phyloP scores from a whole-genome alignment of 2,329 filamentous ascomycete species.

The Microcyclospora tardicrescens region DNA sequence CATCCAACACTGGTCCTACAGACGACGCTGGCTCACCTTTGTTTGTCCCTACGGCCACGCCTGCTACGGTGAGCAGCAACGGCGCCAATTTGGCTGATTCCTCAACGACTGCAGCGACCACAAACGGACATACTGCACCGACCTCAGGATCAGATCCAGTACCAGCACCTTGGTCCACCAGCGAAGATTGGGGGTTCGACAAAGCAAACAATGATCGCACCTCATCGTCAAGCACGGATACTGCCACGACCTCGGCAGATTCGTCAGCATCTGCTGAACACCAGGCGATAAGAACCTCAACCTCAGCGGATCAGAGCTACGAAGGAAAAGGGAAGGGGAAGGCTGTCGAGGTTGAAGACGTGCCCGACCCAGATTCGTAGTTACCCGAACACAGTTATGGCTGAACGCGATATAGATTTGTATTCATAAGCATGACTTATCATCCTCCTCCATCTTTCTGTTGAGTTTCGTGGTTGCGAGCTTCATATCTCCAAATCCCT shows the following conservation, averaged over 20 bases:
- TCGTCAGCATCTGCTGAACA: background rate
- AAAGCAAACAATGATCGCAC: constrained; percentile 5
- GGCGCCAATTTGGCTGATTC: background rate
- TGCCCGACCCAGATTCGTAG: constrained; percentile 17
- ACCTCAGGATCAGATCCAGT: background rate
- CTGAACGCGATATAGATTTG: constrained; percentile 46
- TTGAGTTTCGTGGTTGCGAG: too few relatives aligned
- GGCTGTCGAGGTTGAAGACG: constrained; percentile 30
- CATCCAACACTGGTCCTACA: constrained; percentile 7
- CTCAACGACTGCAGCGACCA: constrained; percentile 1
- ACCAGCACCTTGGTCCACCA: background rate
- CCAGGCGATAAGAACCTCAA: background rate
- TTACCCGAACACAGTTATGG: constrained; percentile 16
- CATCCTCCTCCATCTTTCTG: too few relatives aligned
- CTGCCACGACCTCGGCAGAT: background rate
- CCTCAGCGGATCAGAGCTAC: constrained; percentile 4
- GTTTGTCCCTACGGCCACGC: constrained; percentile 12
- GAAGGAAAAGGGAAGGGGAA: constrained; percentile 24
- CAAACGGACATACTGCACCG: background rate
- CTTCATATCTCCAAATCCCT: too few relatives aligned
- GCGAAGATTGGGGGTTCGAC: constrained; percentile 8
- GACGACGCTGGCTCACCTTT: constrained; percentile 18
- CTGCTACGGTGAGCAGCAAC: background rate
- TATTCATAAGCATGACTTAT: too few relatives aligned
- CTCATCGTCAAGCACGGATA: constrained; percentile 6